Conservation (phyloP, 2,329 filamentous ascomycete species). For the Mycosphaerella sp. region DNA sequence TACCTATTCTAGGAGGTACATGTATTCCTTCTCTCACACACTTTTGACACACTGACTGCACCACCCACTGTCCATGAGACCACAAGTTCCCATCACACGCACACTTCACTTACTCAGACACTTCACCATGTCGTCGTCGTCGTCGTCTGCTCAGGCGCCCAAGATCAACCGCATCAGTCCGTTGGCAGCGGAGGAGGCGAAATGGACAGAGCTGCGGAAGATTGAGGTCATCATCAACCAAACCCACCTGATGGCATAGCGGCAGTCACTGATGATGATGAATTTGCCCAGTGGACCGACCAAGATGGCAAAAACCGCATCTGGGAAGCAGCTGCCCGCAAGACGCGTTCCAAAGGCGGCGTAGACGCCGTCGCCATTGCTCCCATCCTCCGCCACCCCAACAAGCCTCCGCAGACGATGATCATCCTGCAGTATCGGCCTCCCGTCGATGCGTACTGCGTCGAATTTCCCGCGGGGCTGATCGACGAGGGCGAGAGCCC, state of each 20-base stretch:
- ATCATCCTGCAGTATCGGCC: constrained; percentile 56
- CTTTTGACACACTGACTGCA: too few relatives aligned
- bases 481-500: constrained; percentile 54
- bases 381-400: constrained; percentile 47
- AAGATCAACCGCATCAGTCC: constrained; percentile 45
- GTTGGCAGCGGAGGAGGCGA: constrained; percentile 48
- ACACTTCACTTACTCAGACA: constrained; percentile 18
- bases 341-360: constrained; percentile 50
- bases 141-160: constrained; percentile 39
- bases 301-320: constrained; percentile 43
- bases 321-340: constrained; percentile 47
- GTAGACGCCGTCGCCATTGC: constrained; percentile 57
- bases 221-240: constrained; percentile 36
- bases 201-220: constrained; percentile 53
- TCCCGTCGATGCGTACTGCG: constrained; percentile 52
- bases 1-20: too few relatives aligned
- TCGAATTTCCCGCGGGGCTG: constrained; percentile 56
- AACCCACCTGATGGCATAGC: background rate
- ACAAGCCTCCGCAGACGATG: constrained; percentile 45
- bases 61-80: constrained; percentile 1
- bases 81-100: constrained; percentile 11
- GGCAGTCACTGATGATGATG: background rate
- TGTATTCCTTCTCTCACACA: too few relatives aligned
- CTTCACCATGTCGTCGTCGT: constrained; percentile 24
- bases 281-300: constrained; percentile 15